Base-by-base conservation (phyloP, 495 filamentous ascomycete genomes). In the Apiosordaria backusii region DNA sequence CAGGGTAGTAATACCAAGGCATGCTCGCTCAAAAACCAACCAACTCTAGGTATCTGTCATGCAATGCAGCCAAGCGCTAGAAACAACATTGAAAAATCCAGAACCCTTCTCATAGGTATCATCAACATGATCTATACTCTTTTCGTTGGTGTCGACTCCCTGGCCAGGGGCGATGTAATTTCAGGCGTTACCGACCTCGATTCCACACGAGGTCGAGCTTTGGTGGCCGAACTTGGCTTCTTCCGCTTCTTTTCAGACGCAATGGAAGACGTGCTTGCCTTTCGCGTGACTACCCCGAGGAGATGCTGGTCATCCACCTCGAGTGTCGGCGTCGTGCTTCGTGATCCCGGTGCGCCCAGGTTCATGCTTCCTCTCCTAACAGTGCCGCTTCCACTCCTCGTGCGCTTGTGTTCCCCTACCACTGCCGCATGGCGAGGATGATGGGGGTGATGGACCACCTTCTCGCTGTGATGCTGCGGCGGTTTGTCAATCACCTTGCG, bases 131-230 rank as follows among this genome's bases (percentile, higher is more conserved):
- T 59, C 65, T 68, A 70, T 9, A 68, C 66, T 45, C 27, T 68
- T 19, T 58, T 24, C 13, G 67, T 16, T 6, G 60, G 19, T 5
- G 59, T 13, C n/a, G 63, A 59, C n/a, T 21, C 52, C n/a, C 21
- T 83, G 21, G 78, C 80, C 67, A 86, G 70, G 19, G 83, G 84
- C 21, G 82, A 84, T 6, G 78, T 77, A 4, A 76, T 75, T 60
- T 85, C 83, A 13, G 84, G 84, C 26, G 83, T 83, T 9, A 81
- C 78, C 57, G 81, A 83, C 64, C 81, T 68, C 7, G 79, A 81
- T 35, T 84, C 82, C 16, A 72, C 71, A 5, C 76, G 72, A 4
- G 78, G 71, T 24, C 81, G 75, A 62, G 70, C 75, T 27, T 78
- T 76, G 60, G 67, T 62, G 10, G 71, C 74, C 50, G 76, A 72